A percentile compares a stretch with the other conserved stretches of the same genome.
phyloP scores from a whole-genome alignment of 1,284 basidiomycete genomes.

The Naganishia sp. region DNA sequence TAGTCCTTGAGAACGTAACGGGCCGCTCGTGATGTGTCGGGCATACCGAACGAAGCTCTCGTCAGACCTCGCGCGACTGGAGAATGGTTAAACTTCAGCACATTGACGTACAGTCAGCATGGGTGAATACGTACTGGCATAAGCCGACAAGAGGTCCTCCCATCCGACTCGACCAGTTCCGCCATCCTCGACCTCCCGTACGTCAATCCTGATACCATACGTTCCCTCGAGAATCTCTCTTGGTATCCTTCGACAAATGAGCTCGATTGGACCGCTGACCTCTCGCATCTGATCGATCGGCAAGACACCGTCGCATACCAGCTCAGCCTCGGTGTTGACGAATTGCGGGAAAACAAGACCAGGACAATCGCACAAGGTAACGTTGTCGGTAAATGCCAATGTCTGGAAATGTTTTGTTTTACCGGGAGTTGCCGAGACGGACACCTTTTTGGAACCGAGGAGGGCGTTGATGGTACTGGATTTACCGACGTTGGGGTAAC shows the following conservation, averaged over 20 bases:
- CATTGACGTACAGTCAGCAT: background rate
- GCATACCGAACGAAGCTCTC: conserved; percentile 92
- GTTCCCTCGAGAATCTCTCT: conserved; percentile 82
- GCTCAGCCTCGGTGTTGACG: conserved; percentile 88
- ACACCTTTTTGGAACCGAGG: conserved; percentile 81
- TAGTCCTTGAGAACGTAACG: conserved; percentile 96
- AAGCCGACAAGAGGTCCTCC: conserved; percentile 80
- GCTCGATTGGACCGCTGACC: conserved; percentile 79
- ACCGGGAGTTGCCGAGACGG: conserved; percentile 93
- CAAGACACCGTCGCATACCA: conserved; percentile 94
- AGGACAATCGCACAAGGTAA: conserved; percentile 97
- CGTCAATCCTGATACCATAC: conserved; percentile 82
- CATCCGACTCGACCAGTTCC: conserved; percentile 76
- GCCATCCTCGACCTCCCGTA: conserved; percentile 73
- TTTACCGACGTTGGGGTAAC: conserved; percentile 66
- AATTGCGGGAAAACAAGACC: conserved; percentile 99
- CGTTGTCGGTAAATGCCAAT: conserved; percentile 81
- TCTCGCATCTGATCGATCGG: conserved; percentile 98
- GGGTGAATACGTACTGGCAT: conserved; percentile 71
- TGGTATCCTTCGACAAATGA: conserved; percentile 80
- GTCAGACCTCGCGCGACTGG: conserved; percentile 90
- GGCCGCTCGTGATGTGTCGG: conserved; percentile 92
- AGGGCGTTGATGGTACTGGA: conserved; percentile 63
- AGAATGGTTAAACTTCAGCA: conserved; percentile 11
- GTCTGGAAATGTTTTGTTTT: conserved; percentile 99